Evolutionary conservation across 805 yeast species (phyloP).

Genomic region (Candida sphagnicola): DNA sequence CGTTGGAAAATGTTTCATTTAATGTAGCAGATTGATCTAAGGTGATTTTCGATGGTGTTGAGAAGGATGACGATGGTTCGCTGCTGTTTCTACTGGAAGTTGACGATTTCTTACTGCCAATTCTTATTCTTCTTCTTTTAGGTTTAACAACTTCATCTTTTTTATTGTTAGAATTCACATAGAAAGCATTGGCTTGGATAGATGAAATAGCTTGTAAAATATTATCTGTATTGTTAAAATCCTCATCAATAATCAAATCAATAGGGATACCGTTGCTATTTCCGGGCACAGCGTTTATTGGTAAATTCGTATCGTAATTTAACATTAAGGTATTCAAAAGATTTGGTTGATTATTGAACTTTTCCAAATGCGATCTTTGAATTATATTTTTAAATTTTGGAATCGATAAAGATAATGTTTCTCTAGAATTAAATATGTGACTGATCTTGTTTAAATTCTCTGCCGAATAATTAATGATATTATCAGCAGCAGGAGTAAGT

Average conservation of each 20-base stretch:
- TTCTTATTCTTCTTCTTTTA: conserved; percentile 39
- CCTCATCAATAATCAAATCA: conserved; percentile 27
- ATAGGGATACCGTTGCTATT: conserved; percentile 39
- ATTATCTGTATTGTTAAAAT: conserved; percentile 28
- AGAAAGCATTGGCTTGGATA: conserved; percentile 43
- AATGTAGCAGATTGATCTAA: not conserved
- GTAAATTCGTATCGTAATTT: conserved; percentile 33
- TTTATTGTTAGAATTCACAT: conserved; percentile 19
- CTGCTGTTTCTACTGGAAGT: not conserved
- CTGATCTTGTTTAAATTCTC: conserved; percentile 38
- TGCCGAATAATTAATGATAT: conserved; percentile 36
- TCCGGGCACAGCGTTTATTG: conserved; percentile 45
- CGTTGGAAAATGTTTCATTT: not conserved
- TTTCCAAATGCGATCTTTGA: conserved; percentile 51
- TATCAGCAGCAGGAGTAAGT: not conserved
- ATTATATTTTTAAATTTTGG: conserved; percentile 55
- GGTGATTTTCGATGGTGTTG: not conserved
- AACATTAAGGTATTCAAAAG: conserved; percentile 31
- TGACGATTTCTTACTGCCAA: conserved; percentile 15
- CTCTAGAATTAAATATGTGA: conserved; percentile 63
- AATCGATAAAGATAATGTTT: conserved; percentile 69
- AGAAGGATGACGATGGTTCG: not conserved
- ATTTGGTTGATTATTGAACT: conserved; percentile 37
- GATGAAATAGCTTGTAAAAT: conserved; percentile 39
- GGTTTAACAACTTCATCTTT: conserved; percentile 25